Evolutionary conservation across 495 filamentous ascomycete species (phyloP).

Genomic region (Podospora bellae-mahoneyi): DNA sequence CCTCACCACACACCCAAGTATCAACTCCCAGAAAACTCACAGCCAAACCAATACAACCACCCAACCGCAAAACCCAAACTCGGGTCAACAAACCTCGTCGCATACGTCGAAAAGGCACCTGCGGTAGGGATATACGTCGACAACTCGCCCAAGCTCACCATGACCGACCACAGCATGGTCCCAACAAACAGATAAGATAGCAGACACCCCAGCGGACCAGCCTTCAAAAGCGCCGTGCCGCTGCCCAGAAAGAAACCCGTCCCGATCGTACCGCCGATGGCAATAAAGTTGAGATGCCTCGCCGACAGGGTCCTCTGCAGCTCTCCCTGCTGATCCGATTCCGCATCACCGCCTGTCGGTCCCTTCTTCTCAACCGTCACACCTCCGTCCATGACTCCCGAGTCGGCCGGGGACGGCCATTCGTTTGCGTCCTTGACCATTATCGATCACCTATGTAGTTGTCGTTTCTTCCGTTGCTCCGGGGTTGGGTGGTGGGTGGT

Average conservation of each 20-base stretch:
- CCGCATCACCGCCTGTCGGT: constrained; percentile 11
- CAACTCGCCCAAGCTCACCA: constrained; percentile 64
- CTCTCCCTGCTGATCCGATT: constrained; percentile 23
- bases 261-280: constrained; percentile 69
- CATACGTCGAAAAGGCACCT: constrained; percentile 72
- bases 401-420: constrained; percentile 6
- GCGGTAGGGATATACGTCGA: constrained; percentile 70
- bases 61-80: constrained; percentile 76
- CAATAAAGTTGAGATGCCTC: constrained; percentile 61
- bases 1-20: not conserved
- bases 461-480: not conserved
- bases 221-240: constrained; percentile 57
- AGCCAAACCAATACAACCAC: constrained; percentile 58
- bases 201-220: constrained; percentile 64
- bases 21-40: constrained; percentile 18
- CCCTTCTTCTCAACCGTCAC: constrained; percentile 13
- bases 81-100: constrained; percentile 66
- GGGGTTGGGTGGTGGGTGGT: not conserved
- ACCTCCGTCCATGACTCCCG: not conserved
- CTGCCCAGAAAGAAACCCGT: constrained; percentile 74
- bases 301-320: constrained; percentile 34
- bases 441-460: not conserved
- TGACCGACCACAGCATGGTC: constrained; percentile 59
- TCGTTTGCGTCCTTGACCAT: not conserved
- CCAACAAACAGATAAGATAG: constrained; percentile 69